A percentile compares a stretch with the other conserved stretches of the same genome.
phyloP scores from a whole-genome alignment of 768 basidiomycete genomes.

The Termitomyces sp. region DNA sequence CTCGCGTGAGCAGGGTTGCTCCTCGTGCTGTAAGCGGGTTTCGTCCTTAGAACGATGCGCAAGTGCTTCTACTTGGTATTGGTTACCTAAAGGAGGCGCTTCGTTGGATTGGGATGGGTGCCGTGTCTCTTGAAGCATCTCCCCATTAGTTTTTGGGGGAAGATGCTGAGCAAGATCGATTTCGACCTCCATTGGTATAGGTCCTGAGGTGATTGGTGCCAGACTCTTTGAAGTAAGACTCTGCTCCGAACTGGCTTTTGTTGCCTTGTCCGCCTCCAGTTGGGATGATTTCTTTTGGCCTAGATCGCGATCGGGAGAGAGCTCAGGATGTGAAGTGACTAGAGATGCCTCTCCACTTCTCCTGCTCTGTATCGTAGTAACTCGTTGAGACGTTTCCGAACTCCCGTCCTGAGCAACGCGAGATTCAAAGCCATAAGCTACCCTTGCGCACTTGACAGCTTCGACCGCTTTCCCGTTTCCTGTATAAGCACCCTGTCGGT shows the following conservation, averaged over 20 bases:
- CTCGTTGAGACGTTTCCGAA: neutral
- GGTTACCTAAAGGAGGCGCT: neutral
- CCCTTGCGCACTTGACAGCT: neutral
- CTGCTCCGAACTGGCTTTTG: slow-evolving; percentile 16
- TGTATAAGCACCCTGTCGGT: slow-evolving; percentile 8
- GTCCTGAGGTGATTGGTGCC: neutral
- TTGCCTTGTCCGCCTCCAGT: slow-evolving; percentile 13
- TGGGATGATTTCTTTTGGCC: slow-evolving; percentile 4
- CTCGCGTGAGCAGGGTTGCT: neutral
- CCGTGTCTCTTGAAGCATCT: neutral
- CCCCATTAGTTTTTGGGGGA: neutral
- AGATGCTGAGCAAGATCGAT: neutral
- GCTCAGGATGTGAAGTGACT: neutral
- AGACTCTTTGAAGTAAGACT: slow-evolving; percentile 7
- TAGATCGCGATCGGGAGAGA: neutral
- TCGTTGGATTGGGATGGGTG: neutral
- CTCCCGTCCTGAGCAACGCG: neutral
- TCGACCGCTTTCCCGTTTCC: slow-evolving; percentile 1
- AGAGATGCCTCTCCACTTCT: neutral
- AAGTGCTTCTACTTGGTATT: neutral
- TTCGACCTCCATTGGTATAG: neutral
- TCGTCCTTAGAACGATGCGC: neutral
- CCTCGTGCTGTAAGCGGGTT: neutral
- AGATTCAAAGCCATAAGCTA: neutral
- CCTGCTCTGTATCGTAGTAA: neutral